A percentile compares a stretch with the other conserved stretches of the same genome.
Conservation (phyloP, 1,139 yeast genomes). For the Blastobotrys ciferrii region DNA sequence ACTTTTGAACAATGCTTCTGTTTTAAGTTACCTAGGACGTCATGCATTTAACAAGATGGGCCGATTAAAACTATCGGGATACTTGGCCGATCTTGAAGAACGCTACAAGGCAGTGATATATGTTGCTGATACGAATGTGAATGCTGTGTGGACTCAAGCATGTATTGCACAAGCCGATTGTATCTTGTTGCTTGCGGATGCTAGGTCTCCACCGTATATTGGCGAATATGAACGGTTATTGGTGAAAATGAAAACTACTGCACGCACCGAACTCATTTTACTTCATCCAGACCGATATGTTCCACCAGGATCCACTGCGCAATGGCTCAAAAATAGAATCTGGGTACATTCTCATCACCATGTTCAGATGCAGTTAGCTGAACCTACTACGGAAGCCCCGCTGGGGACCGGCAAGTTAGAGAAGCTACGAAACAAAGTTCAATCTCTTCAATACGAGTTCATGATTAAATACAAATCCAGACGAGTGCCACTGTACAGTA, state of each 20-base stretch:
- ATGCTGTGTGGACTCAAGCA: conserved; percentile 86
- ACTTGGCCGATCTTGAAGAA: conserved; percentile 88
- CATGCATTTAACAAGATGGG: conserved; percentile 93
- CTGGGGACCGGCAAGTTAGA: conserved; percentile 21
- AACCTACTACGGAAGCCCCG: conserved; percentile 11
- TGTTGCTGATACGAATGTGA: conserved; percentile 80
- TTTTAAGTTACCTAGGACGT: conserved; percentile 77
- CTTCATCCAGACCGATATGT: conserved; percentile 83
- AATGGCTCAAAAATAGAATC: conserved; percentile 78
- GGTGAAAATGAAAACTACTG: conserved; percentile 75
- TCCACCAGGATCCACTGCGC: conserved; percentile 76
- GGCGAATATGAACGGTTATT: conserved; percentile 85
- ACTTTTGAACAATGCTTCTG: conserved; percentile 77
- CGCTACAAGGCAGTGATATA: conserved; percentile 82
- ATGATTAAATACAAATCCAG: conserved; percentile 34
- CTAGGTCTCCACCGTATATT: conserved; percentile 60
- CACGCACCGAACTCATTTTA: conserved; percentile 82
- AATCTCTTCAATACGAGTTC: conserved; percentile 36
- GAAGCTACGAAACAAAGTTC: conserved; percentile 33
- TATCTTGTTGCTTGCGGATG: conserved; percentile 49
- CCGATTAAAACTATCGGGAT: conserved; percentile 79
- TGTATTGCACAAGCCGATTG: conserved; percentile 96
- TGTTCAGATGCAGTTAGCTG: conserved; percentile 47
- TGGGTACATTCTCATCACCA: conserved; percentile 97
- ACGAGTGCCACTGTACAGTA: conserved; percentile 41